Conservation (phyloP, 768 basidiomycete genomes). For the Tylopilus vinaceipallidus region DNA sequence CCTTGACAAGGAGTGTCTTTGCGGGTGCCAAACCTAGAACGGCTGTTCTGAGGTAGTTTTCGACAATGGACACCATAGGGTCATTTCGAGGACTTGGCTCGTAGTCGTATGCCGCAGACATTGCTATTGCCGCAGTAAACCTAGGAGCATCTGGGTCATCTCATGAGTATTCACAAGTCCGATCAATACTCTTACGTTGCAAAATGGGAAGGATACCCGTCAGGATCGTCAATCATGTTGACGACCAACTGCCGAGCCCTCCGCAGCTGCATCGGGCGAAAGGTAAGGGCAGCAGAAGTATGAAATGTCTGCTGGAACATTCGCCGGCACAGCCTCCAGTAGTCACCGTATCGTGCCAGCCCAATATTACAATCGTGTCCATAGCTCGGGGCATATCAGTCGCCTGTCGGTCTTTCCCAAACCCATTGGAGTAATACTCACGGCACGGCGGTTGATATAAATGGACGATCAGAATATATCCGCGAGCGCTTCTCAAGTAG, state of each 20-base stretch:
- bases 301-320: too few relatives aligned
- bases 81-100: background rate
- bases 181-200: background rate
- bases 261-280: too few relatives aligned
- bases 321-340: too few relatives aligned
- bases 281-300: too few relatives aligned
- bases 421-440: too few relatives aligned
- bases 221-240: slow-evolving; percentile 1
- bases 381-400: too few relatives aligned
- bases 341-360: too few relatives aligned
- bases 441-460: background rate
- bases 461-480: background rate
- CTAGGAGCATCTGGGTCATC: slow-evolving; percentile 7
- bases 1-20: background rate
- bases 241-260: too few relatives aligned
- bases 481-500: background rate
- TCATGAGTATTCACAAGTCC: too few relatives aligned
- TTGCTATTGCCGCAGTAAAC: slow-evolving; percentile 31
- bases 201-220: background rate
- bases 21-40: background rate
- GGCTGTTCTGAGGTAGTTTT: background rate
- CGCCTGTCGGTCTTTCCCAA: too few relatives aligned
- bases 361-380: too few relatives aligned
- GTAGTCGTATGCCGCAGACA: slow-evolving; percentile 14
- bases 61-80: background rate